phyloP scores from a whole-genome alignment of 1,284 basidiomycete genomes.

The Melampsora americana region DNA sequence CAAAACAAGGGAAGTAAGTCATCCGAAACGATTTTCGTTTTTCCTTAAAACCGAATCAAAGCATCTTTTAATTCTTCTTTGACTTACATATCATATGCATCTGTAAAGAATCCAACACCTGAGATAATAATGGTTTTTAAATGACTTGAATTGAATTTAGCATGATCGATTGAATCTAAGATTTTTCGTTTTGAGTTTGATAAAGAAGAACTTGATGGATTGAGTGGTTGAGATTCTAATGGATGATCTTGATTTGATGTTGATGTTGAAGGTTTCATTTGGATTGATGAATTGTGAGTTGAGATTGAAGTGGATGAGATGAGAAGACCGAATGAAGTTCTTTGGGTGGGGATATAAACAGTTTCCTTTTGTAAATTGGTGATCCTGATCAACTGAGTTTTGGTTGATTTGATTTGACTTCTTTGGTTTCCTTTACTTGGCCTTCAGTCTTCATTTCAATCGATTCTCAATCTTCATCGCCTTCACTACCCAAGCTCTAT shows the following conservation, averaged over 20 bases:
- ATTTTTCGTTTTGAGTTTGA: conserved; percentile 58
- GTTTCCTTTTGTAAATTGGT: too few relatives aligned
- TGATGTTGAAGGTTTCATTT: neutral
- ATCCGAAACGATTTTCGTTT: too few relatives aligned
- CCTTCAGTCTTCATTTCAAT: neutral
- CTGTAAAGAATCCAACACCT: conserved; percentile 77
- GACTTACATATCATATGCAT: conserved; percentile 62
- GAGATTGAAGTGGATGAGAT: too few relatives aligned
- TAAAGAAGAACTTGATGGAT: neutral
- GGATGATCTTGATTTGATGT: too few relatives aligned
- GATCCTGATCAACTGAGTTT: neutral
- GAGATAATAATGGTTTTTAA: conserved; percentile 69
- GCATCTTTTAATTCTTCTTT: neutral
- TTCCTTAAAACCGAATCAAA: too few relatives aligned
- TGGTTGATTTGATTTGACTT: neutral
- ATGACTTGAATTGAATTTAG: conserved; percentile 60
- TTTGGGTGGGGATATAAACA: neutral
- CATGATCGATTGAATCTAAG: conserved; percentile 71
- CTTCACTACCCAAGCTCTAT: neutral
- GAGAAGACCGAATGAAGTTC: neutral
- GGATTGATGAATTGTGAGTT: neutral
- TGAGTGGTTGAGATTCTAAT: too few relatives aligned
- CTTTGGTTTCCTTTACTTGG: neutral
- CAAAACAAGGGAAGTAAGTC: too few relatives aligned
- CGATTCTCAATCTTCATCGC: neutral